Evolutionary conservation across 805 yeast genomes (phyloP), one percentile per base, ranked within the genome.

Genomic region (Jamesozyma lodderae): DNA sequence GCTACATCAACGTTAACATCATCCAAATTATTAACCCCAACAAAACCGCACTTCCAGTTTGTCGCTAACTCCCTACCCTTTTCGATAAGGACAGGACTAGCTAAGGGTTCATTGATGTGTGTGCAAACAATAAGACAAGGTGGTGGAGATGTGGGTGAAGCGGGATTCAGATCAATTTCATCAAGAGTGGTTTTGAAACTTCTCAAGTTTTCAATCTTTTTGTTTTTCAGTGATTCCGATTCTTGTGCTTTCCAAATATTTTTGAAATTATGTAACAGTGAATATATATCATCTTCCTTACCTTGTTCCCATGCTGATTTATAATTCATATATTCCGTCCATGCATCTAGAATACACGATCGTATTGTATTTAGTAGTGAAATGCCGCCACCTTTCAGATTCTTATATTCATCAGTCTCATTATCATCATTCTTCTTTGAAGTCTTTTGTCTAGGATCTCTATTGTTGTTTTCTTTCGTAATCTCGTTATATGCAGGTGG

Each of bases 61-160:
- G 62, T 54, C 0, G 86, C 84, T 36, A 80, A 52, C 21, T 68
- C 57, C 41, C 63, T 64, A 0, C 92, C 94, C 40, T 69, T 62
- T 31, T 72, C 73, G 2, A 81, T 63, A 31, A 81, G 51, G 11
- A 67, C 52, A 0, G 87, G 86, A 22, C 83, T 74, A 0, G 78
- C 75, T 35, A 77, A 60, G 13, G 67, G 70, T 52, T 73, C 77
- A 26, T 70, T 64, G 0, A 65, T 53, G 51, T 82, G 81, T 0
- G 90, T 80, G 46, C 83, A 80, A 2, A 79, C 70, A 4, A 82
- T 65, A 50, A 81, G 61, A 13, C 80, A 70, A 1, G 90, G 88
- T 0, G 92, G 94, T 13, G 70, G 70, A 0, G 67, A 52, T 22
- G 59, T 60, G 16, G 68, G 66, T 0, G 65, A 58, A 5, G 59